Evolutionary conservation across 805 yeast genomes (phyloP).

Genomic region (Candida maesae): DNA sequence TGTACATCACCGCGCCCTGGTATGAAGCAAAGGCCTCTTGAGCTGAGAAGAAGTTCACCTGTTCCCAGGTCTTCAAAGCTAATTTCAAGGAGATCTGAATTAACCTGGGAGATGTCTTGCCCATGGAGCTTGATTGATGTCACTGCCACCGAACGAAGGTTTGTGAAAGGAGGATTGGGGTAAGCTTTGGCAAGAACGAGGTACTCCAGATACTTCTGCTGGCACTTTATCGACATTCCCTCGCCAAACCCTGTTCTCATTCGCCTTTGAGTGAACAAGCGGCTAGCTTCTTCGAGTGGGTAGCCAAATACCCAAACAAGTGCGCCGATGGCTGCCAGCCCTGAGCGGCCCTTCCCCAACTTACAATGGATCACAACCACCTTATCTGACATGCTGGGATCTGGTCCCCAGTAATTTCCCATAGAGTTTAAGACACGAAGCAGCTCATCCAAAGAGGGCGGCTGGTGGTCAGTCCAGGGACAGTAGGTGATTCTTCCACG

Average conservation of each 20-base stretch:
- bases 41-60: no score
- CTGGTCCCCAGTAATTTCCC: slow-evolving; percentile 34
- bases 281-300: slow-evolving; percentile 44
- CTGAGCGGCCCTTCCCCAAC: slow-evolving; percentile 91
- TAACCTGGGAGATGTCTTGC: no score
- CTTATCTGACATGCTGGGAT: slow-evolving; percentile 30
- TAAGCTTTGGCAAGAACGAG: slow-evolving; percentile 17
- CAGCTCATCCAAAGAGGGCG: slow-evolving; percentile 61
- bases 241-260: slow-evolving; percentile 50
- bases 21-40: no score
- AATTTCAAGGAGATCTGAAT: no score
- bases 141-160: no score
- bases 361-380: slow-evolving; percentile 81
- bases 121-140: no score
- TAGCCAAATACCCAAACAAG: slow-evolving; percentile 47
- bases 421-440: slow-evolving; percentile 43
- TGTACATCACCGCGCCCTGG: no score
- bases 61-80: no score
- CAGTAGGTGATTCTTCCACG: slow-evolving; percentile 11
- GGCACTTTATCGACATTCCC: slow-evolving; percentile 74
- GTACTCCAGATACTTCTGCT: slow-evolving; percentile 62
- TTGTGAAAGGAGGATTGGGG: no score
- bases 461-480: slow-evolving; percentile 76
- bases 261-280: slow-evolving; percentile 51
- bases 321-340: slow-evolving; percentile 68